phyloP scores from a whole-genome alignment of 441 rosid genomes.

The Pelargonium australe region DNA sequence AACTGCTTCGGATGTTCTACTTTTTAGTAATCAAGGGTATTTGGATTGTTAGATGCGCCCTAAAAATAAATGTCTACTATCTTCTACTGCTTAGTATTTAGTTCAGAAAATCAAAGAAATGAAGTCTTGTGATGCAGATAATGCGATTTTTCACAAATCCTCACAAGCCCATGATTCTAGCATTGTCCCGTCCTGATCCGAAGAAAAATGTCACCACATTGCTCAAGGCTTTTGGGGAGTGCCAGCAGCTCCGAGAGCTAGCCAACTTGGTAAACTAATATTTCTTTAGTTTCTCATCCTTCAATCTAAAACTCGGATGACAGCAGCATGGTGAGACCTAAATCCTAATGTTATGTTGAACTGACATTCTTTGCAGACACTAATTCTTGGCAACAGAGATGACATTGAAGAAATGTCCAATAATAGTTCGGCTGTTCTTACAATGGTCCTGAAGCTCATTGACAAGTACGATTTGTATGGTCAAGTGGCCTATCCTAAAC shows the following conservation, averaged over 20 bases:
- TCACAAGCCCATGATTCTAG: conserved; percentile 87
- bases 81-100: background rate
- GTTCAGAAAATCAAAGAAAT: background rate
- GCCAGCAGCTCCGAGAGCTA: conserved; percentile 72
- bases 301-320: conserved; percentile 6
- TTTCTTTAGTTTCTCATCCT: conserved; percentile 8
- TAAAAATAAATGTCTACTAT: conserved; percentile 3
- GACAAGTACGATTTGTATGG: conserved; percentile 66
- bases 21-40: background rate
- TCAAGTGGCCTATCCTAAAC: conserved; percentile 72
- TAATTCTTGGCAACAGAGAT: conserved; percentile 68
- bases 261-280: conserved; percentile 64
- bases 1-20: background rate
- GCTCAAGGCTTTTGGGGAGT: conserved; percentile 90
- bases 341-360: conserved; percentile 6
- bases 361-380: conserved; percentile 35
- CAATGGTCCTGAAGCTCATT: conserved; percentile 57
- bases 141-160: conserved; percentile 92
- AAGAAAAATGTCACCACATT: conserved; percentile 87
- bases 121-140: conserved; percentile 36
- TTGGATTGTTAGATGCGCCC: background rate
- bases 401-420: conserved; percentile 65
- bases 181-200: conserved; percentile 87
- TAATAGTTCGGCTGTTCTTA: conserved; percentile 52
- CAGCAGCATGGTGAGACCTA: background rate